phyloP scores from a whole-genome alignment of 306 rosid genomes.

The Sindora glabra region DNA sequence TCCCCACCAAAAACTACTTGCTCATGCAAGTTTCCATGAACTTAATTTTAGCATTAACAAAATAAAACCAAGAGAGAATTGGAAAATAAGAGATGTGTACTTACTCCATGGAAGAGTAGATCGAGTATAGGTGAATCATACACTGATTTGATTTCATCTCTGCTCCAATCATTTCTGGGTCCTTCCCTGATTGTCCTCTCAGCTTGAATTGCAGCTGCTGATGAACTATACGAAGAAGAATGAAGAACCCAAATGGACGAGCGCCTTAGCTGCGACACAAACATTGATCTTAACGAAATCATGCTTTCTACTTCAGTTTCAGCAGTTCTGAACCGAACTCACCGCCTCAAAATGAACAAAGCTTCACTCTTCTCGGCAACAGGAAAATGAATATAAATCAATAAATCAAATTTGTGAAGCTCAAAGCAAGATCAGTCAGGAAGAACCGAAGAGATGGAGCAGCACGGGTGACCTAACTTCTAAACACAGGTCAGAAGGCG shows the following conservation, averaged over 20 bases:
- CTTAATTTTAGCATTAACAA: neutral
- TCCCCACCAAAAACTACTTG: neutral
- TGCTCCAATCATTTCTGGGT: conserved; percentile 70
- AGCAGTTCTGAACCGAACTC: no score
- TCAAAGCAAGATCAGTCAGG: no score
- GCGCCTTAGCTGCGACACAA: conserved; percentile 16
- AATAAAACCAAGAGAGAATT: neutral
- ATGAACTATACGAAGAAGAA: conserved; percentile 30
- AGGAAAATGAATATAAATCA: no score
- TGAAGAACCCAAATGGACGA: conserved; percentile 29
- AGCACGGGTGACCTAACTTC: no score
- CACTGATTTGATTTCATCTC: conserved; percentile 56
- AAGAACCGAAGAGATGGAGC: no score
- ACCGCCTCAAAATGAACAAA: no score
- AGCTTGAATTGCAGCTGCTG: conserved; percentile 72
- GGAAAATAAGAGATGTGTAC: neutral
- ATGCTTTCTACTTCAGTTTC: conserved; percentile 16
- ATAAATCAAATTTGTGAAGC: no score
- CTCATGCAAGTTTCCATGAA: neutral
- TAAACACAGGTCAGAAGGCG: no score
- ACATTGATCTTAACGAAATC: conserved; percentile 32
- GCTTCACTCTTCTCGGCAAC: no score
- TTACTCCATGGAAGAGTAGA: conserved; percentile 96
- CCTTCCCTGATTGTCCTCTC: conserved; percentile 60
- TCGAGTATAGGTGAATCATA: conserved; percentile 83